These are phyloP conservation scores for Tilletia indica DNA, from an alignment of 1,284 basidiomycete genomes.

Conservation along the genomic window DNA sequence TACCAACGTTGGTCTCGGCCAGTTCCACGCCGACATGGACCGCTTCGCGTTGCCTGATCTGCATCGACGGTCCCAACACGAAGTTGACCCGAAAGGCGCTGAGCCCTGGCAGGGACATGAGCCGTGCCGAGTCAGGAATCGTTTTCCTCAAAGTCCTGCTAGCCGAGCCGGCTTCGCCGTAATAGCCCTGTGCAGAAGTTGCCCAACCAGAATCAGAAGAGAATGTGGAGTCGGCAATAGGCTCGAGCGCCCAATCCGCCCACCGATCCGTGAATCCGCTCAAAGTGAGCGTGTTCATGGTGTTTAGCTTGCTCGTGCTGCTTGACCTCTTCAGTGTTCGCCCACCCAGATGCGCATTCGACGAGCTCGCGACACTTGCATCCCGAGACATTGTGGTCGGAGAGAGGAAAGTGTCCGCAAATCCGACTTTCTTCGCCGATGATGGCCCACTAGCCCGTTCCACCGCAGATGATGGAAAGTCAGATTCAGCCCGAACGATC, in stretches of 20 bases:
- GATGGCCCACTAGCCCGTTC: not conserved
- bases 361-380: not conserved
- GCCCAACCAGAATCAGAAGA: slow-evolving; percentile 41
- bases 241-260: slow-evolving; percentile 48
- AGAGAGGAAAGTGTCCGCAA: not conserved
- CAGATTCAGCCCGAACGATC: not conserved
- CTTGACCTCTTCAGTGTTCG: slow-evolving; percentile 27
- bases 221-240: slow-evolving; percentile 34
- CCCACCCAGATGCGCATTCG: not conserved
- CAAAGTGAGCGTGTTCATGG: slow-evolving; percentile 25
- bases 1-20: slow-evolving; percentile 30
- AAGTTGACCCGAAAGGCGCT: slow-evolving; percentile 33
- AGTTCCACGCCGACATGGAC: slow-evolving; percentile 32
- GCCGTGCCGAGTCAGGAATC: slow-evolving; percentile 27
- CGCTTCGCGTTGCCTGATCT: slow-evolving; percentile 29
- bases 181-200: slow-evolving; percentile 10
- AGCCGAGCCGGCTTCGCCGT: not conserved
- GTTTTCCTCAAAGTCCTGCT: not conserved
- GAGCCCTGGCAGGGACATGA: slow-evolving; percentile 31
- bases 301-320: slow-evolving; percentile 28
- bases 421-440: not conserved
- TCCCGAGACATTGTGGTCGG: not conserved
- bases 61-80: slow-evolving; percentile 32
- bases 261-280: slow-evolving; percentile 43
- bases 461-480: not conserved